These are phyloP conservation scores for Nakazawaea sp. DNA, from an alignment of 805 yeast species.

Conservation along the genomic window DNA sequence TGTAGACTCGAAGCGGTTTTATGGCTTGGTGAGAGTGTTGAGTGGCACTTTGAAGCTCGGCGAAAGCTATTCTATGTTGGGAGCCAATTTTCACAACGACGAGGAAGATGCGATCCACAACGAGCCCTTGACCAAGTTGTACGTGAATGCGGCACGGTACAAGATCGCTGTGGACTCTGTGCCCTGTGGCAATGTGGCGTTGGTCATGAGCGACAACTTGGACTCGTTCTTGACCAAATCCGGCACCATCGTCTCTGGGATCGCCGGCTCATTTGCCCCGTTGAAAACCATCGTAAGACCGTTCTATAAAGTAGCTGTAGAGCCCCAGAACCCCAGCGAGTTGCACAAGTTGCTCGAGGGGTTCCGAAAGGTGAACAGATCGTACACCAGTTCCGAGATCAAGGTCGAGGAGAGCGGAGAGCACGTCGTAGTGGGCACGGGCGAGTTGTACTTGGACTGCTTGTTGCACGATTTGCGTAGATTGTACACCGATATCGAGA, in stretches of 20 bases:
- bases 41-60: slow-evolving; percentile 53
- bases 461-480: slow-evolving; percentile 68
- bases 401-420: slow-evolving; percentile 88
- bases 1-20: slow-evolving; percentile 42
- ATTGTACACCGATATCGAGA: slow-evolving; percentile 55
- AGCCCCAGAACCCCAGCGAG: slow-evolving; percentile 75
- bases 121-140: slow-evolving; percentile 35
- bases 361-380: slow-evolving; percentile 49
- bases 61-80: slow-evolving; percentile 44
- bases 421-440: slow-evolving; percentile 71
- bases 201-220: slow-evolving; percentile 53
- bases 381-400: slow-evolving; percentile 62
- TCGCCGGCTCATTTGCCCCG: slow-evolving; percentile 25
- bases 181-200: slow-evolving; percentile 59
- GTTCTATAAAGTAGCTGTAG: slow-evolving; percentile 74
- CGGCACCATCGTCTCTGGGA: slow-evolving; percentile 38
- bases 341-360: slow-evolving; percentile 69
- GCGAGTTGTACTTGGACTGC: slow-evolving; percentile 85
- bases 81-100: slow-evolving; percentile 43
- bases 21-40: slow-evolving; percentile 54
- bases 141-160: slow-evolving; percentile 67
- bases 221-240: slow-evolving; percentile 48
- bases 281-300: slow-evolving; percentile 44
- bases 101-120: slow-evolving; percentile 42
- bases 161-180: slow-evolving; percentile 45